Percentiles rank a stretch among this genome's conserved stretches.
These are phyloP conservation scores for Venturiaceae sp. DNA, from an alignment of 2,329 filamentous ascomycete species.

Conservation along the genomic window DNA sequence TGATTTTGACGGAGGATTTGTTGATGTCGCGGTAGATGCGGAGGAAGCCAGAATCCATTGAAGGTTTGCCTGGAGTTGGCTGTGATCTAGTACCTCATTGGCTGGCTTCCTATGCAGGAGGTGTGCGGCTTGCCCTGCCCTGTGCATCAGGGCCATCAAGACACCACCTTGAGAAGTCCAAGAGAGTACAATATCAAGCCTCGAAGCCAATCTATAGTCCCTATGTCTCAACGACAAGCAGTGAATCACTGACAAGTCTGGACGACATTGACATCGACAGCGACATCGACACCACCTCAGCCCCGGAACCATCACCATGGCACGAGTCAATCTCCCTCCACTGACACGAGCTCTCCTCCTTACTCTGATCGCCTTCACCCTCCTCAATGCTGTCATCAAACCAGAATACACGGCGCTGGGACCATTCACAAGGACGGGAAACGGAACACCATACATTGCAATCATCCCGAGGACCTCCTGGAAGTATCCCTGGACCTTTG, in stretches of 20 bases:
- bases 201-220: background rate
- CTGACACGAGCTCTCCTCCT: constrained; percentile 77
- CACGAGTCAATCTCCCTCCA: constrained; percentile 81
- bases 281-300: no score
- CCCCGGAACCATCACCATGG: background rate
- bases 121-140: no score
- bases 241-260: background rate
- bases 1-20: background rate
- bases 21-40: background rate
- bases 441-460: constrained; percentile 74
- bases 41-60: background rate
- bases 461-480: constrained; percentile 76
- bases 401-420: constrained; percentile 47
- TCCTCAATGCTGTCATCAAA: constrained; percentile 65
- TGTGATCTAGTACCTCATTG: no score
- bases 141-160: no score
- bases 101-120: no score
- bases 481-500: constrained; percentile 86
- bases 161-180: no score
- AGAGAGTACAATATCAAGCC: no score
- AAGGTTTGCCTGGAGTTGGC: no score
- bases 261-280: no score
- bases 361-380: constrained; percentile 63
- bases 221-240: background rate
- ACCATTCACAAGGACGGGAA: constrained; percentile 21